phyloP scores from a whole-genome alignment of 768 basidiomycete species.

The Hortiboletus flavorubellus region DNA sequence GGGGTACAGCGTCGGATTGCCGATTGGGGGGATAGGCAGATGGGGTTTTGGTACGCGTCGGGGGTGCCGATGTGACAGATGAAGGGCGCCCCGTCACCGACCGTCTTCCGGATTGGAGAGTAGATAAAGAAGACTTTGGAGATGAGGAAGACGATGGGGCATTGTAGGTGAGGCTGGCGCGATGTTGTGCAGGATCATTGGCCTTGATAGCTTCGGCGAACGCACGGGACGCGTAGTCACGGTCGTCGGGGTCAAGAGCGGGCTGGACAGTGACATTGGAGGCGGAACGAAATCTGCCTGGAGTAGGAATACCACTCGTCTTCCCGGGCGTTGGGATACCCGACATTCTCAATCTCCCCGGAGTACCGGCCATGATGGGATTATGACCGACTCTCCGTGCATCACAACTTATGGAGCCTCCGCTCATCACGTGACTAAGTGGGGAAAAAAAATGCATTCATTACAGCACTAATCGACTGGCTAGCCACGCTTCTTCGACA shows the following conservation, averaged over 20 bases:
- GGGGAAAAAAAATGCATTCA: background rate
- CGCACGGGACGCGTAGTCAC: slow-evolving; percentile 60
- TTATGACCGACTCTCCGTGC: background rate
- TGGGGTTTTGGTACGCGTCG: slow-evolving; percentile 51
- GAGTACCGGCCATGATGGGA: slow-evolving; percentile 40
- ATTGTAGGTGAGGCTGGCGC: slow-evolving; percentile 39
- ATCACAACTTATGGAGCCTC: background rate
- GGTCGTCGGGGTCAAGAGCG: slow-evolving; percentile 36
- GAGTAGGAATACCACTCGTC: slow-evolving; percentile 58
- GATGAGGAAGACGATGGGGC: slow-evolving; percentile 45
- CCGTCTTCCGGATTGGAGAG: slow-evolving; percentile 40
- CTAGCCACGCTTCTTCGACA: slow-evolving; percentile 84
- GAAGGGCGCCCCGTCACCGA: slow-evolving; percentile 56
- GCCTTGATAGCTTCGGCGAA: slow-evolving; percentile 77
- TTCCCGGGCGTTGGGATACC: slow-evolving; percentile 48
- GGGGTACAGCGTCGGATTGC: slow-evolving; percentile 55
- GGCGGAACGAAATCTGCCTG: slow-evolving; percentile 66
- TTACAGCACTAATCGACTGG: slow-evolving; percentile 1
- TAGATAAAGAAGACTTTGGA: slow-evolving; percentile 39
- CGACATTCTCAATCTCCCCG: slow-evolving; percentile 40
- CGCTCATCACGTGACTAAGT: slow-evolving; percentile 21
- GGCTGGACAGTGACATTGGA: slow-evolving; percentile 45
- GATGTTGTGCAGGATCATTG: slow-evolving; percentile 76
- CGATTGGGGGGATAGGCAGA: slow-evolving; percentile 60
- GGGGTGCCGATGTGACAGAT: slow-evolving; percentile 55